A percentile compares a stretch with the other conserved stretches of the same genome.
phyloP scores from a whole-genome alignment of 331 rosid species.

The Prunus yedoensis region DNA sequence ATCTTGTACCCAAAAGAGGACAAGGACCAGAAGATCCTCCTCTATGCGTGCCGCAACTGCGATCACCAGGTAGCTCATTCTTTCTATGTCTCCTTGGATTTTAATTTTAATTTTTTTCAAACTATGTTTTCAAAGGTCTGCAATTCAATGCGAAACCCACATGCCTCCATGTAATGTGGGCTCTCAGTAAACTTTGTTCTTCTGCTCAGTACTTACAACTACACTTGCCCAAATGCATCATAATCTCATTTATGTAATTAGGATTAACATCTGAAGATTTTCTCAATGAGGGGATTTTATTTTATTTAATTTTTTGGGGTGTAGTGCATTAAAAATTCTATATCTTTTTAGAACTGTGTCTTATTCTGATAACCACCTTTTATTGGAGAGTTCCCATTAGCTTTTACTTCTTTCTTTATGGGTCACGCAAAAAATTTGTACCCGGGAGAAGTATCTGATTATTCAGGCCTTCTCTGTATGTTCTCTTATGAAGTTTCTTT shows the following conservation, averaged over 20 bases:
- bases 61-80: slow-evolving; percentile 70
- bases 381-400: background rate
- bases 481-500: background rate
- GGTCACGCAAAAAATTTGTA: too few species aligned
- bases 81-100: background rate
- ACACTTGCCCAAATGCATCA: background rate
- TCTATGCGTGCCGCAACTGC: slow-evolving; percentile 94
- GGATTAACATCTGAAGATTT: background rate
- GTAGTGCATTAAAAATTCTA: background rate
- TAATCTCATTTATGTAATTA: background rate
- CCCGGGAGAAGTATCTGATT: too few species aligned
- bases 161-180: too few species aligned
- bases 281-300: background rate
- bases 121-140: too few species aligned
- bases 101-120: too few species aligned
- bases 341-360: background rate
- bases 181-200: too few species aligned
- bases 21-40: slow-evolving; percentile 69
- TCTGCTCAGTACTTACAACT: too few species aligned
- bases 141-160: too few species aligned
- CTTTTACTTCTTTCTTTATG: too few species aligned
- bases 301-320: background rate
- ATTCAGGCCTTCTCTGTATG: too few species aligned
- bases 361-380: background rate
- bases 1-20: slow-evolving; percentile 95